These are phyloP conservation scores for Quercus aquifolioides DNA, from an alignment of 306 rosid genomes.

Conservation along the genomic window DNA sequence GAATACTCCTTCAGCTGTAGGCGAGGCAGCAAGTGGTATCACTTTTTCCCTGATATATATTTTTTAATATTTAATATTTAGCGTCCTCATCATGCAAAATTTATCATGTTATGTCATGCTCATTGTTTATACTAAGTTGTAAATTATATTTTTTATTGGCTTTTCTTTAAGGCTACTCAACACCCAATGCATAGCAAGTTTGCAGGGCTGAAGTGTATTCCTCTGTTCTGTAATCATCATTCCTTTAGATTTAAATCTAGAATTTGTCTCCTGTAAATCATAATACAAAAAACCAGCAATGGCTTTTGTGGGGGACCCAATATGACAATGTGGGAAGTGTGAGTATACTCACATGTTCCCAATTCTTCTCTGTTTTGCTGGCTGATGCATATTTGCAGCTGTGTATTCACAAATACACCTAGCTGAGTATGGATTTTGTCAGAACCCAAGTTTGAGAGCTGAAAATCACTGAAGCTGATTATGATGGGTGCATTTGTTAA, in stretches of 20 bases:
- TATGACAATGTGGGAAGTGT: background rate
- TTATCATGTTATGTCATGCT: background rate
- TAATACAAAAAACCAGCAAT: background rate
- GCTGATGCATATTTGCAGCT: no score
- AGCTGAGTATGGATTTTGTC: background rate
- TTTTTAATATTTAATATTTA: background rate
- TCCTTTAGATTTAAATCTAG: background rate
- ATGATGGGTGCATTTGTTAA: background rate
- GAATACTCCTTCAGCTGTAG: conserved; percentile 72
- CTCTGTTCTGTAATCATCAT: background rate
- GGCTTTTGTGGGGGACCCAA: background rate
- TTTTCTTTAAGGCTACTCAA: background rate
- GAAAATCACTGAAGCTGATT: background rate
- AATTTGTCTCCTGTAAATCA: background rate
- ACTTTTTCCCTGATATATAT: background rate
- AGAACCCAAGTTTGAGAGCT: background rate
- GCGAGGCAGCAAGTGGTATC: conserved; percentile 81
- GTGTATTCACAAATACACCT: no score
- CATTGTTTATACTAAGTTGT: background rate
- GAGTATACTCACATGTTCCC: background rate
- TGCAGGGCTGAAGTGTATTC: background rate
- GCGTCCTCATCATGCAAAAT: background rate
- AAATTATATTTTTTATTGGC: background rate
- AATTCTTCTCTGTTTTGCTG: no score
- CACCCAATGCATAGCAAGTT: background rate